Base-by-base conservation (phyloP, 306 rosid genomes). In the Styphnolobium japonicum region DNA sequence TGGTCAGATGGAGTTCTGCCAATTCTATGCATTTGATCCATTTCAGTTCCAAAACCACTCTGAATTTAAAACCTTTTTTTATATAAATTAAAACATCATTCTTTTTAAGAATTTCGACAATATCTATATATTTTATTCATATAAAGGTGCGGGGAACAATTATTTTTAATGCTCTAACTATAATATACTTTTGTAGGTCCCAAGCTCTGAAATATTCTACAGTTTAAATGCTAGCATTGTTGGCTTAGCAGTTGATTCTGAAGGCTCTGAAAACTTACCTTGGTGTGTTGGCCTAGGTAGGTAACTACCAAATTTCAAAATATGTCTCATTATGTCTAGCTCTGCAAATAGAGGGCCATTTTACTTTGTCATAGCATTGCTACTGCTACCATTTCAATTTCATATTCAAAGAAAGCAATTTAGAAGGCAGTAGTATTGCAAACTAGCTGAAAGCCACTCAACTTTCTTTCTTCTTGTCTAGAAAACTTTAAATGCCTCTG, bases 221-320 rank as follows among this genome's bases (percentile, higher is more conserved):
- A 82, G 94, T 84, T 81, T 95, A 87, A 95, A 92, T 75, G 98
- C 90, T 80, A 82, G 88, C 67, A 90, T 91, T 71, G 98, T 92
- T 76, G 98, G 97, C 75, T 91, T 95, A 81, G 96, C 98, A 18
- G 85, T 87, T 84, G 86, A 91, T 84, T 81, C 90, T 81, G 86
- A 87, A 73, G 87, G 60, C 73, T 66, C 89, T 49, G 87, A 83
- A 82, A 88, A 66, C 45, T 81, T 85, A 73, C 91, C 97, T 36
- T 90, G 89, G 90, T 89, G 96, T 86, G 83, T 90, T 80, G 98
- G 98, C 53, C 97, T 95, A 73, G 98, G 98, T 95, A 84, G 45
- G 97, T 86, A 62, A 9, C 75, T 84, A 76, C 56, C 27, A 48
- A 63, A 70, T 69, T 76, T 18, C 36, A 39, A 78, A 62, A 60